Conservation (phyloP, 1,139 yeast genomes). For the Diutina siamensis region DNA sequence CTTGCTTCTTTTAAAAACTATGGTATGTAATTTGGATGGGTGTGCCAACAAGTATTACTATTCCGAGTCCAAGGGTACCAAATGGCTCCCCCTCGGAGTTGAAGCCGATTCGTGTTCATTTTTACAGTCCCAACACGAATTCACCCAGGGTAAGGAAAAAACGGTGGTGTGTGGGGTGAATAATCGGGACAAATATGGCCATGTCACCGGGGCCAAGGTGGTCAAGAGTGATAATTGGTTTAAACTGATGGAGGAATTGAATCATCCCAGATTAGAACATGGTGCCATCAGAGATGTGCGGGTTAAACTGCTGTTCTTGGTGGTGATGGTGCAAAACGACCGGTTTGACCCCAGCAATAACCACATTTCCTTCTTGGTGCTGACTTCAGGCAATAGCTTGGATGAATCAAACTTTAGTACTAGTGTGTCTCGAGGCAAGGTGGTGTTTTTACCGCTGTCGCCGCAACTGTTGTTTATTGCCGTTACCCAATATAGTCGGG, state of each 20-base stretch:
- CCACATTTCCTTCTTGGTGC: slow-evolving; percentile 37
- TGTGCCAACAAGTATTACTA: slow-evolving; percentile 33
- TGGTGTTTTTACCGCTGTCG: slow-evolving; percentile 45
- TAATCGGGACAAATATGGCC: slow-evolving; percentile 29
- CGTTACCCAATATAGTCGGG: slow-evolving; percentile 13
- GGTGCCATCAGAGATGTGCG: slow-evolving; percentile 33
- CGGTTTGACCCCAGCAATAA: slow-evolving; percentile 27
- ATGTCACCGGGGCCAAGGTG: slow-evolving; percentile 30
- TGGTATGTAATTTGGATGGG: slow-evolving; percentile 21
- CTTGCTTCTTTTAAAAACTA: slow-evolving; percentile 26
- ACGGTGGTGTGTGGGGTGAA: slow-evolving; percentile 36
- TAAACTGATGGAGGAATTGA: slow-evolving; percentile 17
- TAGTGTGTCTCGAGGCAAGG: slow-evolving; percentile 31
- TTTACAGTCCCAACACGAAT: slow-evolving; percentile 31
- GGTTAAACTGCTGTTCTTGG: slow-evolving; percentile 39
- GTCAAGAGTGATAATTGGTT: slow-evolving; percentile 46
- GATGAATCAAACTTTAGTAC: slow-evolving; percentile 39
- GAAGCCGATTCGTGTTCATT: slow-evolving; percentile 38
- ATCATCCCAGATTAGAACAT: slow-evolving; percentile 21
- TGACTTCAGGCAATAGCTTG: slow-evolving; percentile 47
- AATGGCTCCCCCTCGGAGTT: slow-evolving; percentile 26
- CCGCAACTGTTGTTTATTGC: slow-evolving; percentile 44
- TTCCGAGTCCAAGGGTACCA: slow-evolving; percentile 41
- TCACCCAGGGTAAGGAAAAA: slow-evolving; percentile 26
- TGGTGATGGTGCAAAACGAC: slow-evolving; percentile 41